These are phyloP conservation scores for Sordaria brevicollis DNA, from an alignment of 495 filamentous ascomycete species.

Conservation along the genomic window DNA sequence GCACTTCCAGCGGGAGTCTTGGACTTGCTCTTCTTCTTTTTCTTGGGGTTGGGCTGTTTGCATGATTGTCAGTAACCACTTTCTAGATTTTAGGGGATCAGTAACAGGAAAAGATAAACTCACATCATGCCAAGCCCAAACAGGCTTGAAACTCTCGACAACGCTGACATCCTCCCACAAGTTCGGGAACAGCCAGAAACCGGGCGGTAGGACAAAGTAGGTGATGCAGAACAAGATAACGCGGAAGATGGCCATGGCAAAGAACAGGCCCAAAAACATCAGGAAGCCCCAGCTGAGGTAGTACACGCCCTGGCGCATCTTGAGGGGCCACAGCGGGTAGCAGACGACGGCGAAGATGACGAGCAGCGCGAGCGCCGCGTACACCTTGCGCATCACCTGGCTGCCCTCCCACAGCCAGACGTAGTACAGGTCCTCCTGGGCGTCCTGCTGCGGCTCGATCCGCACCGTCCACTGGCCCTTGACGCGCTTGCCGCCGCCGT, in stretches of 20 bases:
- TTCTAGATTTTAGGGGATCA: not conserved
- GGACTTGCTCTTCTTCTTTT: conserved; percentile 57
- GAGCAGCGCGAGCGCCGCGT: conserved; percentile 71
- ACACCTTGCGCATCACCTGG: conserved; percentile 86
- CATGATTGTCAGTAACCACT: conserved; percentile 1
- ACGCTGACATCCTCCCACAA: conserved; percentile 98
- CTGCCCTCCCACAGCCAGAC: conserved; percentile 94
- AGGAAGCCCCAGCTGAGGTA: conserved; percentile 94
- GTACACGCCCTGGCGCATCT: conserved; percentile 88
- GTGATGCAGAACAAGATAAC: conserved; percentile 92
- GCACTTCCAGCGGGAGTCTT: conserved; percentile 30
- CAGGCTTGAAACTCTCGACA: conserved; percentile 90
- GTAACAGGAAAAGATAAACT: conserved; percentile 15
- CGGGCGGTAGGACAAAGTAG: conserved; percentile 72
- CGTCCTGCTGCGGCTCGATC: conserved; percentile 95
- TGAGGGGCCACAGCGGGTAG: conserved; percentile 96
- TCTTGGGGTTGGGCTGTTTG: conserved; percentile 24
- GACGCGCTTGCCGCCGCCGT: conserved; percentile 55
- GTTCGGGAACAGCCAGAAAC: conserved; percentile 96
- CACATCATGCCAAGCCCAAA: conserved; percentile 99
- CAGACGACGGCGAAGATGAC: conserved; percentile 80
- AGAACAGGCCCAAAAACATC: conserved; percentile 86
- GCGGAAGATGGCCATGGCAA: conserved; percentile 93
- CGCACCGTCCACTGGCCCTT: conserved; percentile 96
- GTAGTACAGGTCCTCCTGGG: conserved; percentile 83